Evolutionary conservation across 2,329 filamentous ascomycete genomes (phyloP), one percentile per base, ranked within the genome.

Genomic region (Aschersonia sp.): DNA sequence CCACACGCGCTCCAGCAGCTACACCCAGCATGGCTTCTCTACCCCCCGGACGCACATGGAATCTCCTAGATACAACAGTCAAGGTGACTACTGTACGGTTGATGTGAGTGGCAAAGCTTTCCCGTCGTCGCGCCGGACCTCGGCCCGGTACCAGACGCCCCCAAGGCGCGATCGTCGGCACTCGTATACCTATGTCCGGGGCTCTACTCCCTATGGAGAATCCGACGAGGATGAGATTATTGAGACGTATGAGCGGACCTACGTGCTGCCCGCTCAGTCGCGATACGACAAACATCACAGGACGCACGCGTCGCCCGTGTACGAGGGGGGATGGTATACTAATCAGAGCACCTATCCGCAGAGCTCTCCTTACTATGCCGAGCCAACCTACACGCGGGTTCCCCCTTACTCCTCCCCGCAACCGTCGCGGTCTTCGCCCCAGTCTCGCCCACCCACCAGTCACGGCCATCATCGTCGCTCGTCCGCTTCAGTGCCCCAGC

Each of bases 201-300:
- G 73, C 70, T 72, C 74, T 60, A 71, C 72, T 56, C 68, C 68
- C 52, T 69, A 73, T 71, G 75, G 74, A 69, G 76, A 78, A 65
- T 79, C 76, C 66, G 76, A 79, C 72, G 75, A 78, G 71, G 76
- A 79, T 68, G 74, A 78, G 66, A 62, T 71, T 52, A 65, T 77
- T 64, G 71, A 77, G 64, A 64, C 72, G 59, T 59, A 73, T 61
- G 73, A 45, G 10, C 59, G 68, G 61, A 73, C 67, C 53, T 77
- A 70, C 56, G 65, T 76, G 65, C 59, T 78, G 58, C 70, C 71
- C 50, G 67, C 71, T 54, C 65, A 67, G 65, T 66, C 69, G 56
- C 68, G 67, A 60, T 58, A 58, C 56, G 60, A 57, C 55, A 53
- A 57, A 54, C 55, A 57, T 55, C 59, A 53, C 44, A 54, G 52